Conservation (phyloP, 1,139 yeast genomes). For the Pichia sp. region DNA sequence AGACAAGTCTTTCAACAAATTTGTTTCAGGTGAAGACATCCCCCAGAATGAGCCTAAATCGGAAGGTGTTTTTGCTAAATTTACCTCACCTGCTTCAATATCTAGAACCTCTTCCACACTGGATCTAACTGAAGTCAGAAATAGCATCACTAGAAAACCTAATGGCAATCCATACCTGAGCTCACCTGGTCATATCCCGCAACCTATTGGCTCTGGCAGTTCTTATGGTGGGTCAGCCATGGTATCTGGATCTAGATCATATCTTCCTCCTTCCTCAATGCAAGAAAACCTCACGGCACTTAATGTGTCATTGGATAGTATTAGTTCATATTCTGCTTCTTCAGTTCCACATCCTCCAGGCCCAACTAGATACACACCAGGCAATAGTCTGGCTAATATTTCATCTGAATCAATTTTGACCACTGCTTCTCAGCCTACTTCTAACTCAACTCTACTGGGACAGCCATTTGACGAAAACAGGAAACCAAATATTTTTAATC, state of each 20-base stretch:
- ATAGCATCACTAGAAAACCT: neutral
- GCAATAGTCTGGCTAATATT: conserved; percentile 4
- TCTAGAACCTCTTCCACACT: conserved; percentile 50
- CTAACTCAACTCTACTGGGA: neutral
- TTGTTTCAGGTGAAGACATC: conserved; percentile 82
- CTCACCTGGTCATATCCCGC: neutral
- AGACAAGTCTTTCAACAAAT: conserved; percentile 70
- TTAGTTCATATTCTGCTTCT: neutral
- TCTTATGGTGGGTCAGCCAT: neutral
- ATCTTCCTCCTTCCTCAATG: conserved; percentile 1
- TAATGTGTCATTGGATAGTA: conserved; percentile 4
- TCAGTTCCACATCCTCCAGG: neutral
- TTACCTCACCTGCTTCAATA: conserved; percentile 51
- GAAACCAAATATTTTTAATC: neutral
- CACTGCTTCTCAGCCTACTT: conserved; percentile 11
- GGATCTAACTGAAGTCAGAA: conserved; percentile 33
- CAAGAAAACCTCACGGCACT: neutral
- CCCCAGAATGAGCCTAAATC: conserved; percentile 28
- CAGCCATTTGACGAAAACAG: neutral
- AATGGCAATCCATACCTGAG: neutral
- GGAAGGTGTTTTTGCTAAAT: conserved; percentile 68
- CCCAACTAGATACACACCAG: conserved; percentile 6
- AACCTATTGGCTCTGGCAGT: neutral
- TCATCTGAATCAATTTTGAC: conserved; percentile 20
- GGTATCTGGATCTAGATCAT: neutral